Evolutionary conservation across 805 yeast species (phyloP).

Genomic region (Metschnikowia gruessii): DNA sequence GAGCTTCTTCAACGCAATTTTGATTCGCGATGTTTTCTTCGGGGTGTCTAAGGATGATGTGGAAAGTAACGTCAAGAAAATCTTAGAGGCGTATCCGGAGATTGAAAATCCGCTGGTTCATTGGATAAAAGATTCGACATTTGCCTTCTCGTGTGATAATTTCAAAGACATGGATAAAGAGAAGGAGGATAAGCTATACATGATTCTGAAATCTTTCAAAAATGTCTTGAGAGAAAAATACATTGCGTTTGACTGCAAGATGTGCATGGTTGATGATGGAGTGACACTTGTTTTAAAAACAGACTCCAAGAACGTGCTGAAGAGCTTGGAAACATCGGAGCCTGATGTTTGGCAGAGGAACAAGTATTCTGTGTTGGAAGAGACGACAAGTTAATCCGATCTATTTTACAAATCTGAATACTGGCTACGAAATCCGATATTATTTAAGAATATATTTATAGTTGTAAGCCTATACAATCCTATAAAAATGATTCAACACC

Average conservation of each 20-base stretch:
- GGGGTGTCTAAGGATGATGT: constrained; percentile 51
- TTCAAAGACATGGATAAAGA: constrained; percentile 33
- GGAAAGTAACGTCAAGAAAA: constrained; percentile 27
- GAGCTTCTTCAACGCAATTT: constrained; percentile 49
- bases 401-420: too few species aligned
- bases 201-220: constrained; percentile 37
- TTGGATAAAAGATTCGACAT: constrained; percentile 43
- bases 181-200: constrained; percentile 42
- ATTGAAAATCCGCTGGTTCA: constrained; percentile 30
- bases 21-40: constrained; percentile 50
- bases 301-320: constrained; percentile 12
- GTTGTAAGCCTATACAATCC: background rate
- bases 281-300: constrained; percentile 17
- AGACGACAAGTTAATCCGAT: background rate
- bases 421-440: too few species aligned
- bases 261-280: constrained; percentile 42
- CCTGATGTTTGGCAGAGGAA: constrained; percentile 4
- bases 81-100: constrained; percentile 24
- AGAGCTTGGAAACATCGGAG: constrained; percentile 7
- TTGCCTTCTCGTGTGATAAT: constrained; percentile 39
- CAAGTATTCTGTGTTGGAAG: constrained; percentile 12
- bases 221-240: constrained; percentile 35
- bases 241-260: constrained; percentile 49
- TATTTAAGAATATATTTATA: background rate
- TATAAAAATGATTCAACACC: background rate